A percentile compares a stretch with the other conserved stretches of the same genome.
phyloP scores from a whole-genome alignment of 202 grass and related monocot species.

The Panicum hallii region DNA sequence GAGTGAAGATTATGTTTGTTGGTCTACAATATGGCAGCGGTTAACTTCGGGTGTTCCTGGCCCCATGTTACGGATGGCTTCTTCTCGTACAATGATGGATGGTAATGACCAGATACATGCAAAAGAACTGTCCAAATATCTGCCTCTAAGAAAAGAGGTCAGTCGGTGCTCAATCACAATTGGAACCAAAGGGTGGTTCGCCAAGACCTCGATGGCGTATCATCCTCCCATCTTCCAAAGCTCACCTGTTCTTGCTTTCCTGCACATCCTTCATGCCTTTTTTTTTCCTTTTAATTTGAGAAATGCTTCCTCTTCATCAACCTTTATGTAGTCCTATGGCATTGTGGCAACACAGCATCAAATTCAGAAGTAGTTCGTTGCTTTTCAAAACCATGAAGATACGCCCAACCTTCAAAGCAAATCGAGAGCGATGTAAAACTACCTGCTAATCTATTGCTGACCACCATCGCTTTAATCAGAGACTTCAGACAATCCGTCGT shows the following conservation, averaged over 20 bases:
- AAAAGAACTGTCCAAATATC: neutral
- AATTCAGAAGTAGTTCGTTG: slow-evolving; percentile 25
- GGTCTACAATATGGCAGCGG: neutral
- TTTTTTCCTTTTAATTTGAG: neutral
- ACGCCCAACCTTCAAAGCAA: slow-evolving; percentile 20
- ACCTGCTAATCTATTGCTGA: neutral
- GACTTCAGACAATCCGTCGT: neutral
- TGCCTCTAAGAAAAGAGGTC: slow-evolving; percentile 10
- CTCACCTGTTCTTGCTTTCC: slow-evolving; percentile 31
- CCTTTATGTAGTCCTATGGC: neutral
- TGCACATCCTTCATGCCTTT: neutral
- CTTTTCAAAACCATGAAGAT: slow-evolving; percentile 29
- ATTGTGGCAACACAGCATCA: neutral
- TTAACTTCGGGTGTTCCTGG: neutral
- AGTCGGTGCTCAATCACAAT: slow-evolving; percentile 18
- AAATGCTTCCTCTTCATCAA: slow-evolving; percentile 8
- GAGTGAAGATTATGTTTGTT: slow-evolving; percentile 1
- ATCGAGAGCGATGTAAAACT: slow-evolving; percentile 7
- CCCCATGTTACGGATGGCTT: slow-evolving; percentile 22
- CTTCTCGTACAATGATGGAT: neutral
- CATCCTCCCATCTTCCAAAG: slow-evolving; percentile 32
- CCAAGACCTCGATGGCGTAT: slow-evolving; percentile 29
- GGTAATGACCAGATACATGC: neutral
- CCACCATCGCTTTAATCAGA: neutral
- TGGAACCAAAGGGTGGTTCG: slow-evolving; percentile 1